Evolutionary conservation across 345 rosid genomes (phyloP).

Genomic region (Eucalyptus virginea): DNA sequence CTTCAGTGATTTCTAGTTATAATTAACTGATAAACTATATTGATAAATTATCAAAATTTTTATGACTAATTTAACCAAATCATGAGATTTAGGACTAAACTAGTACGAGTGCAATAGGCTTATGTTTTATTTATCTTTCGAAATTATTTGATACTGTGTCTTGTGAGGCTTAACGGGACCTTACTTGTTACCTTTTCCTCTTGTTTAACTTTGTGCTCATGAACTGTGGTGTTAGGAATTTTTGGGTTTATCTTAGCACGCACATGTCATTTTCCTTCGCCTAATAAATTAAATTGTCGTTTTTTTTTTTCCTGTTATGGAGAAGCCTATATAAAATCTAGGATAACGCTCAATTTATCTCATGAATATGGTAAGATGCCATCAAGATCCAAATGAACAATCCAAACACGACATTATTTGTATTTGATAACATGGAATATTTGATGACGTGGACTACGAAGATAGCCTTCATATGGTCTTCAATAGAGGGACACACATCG

Average conservation of each 20-base stretch:
- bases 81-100: too few species aligned
- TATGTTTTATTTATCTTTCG: background rate
- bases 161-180: background rate
- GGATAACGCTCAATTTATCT: background rate
- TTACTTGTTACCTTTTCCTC: background rate
- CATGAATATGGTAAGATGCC: background rate
- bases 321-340: background rate
- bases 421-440: background rate
- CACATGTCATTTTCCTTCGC: background rate
- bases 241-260: background rate
- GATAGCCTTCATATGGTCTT: background rate
- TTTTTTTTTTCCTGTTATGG: background rate
- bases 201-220: background rate
- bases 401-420: background rate
- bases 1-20: too few species aligned
- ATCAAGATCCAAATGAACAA: background rate
- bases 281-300: background rate
- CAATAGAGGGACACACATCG: background rate
- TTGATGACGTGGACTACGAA: too few species aligned
- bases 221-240: background rate
- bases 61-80: rapidly evolving
- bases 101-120: rapidly evolving
- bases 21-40: too few species aligned
- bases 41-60: too few species aligned
- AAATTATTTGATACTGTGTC: too few species aligned